Conservation (phyloP, 2,329 filamentous ascomycete species). For the Fusarium sp. region DNA sequence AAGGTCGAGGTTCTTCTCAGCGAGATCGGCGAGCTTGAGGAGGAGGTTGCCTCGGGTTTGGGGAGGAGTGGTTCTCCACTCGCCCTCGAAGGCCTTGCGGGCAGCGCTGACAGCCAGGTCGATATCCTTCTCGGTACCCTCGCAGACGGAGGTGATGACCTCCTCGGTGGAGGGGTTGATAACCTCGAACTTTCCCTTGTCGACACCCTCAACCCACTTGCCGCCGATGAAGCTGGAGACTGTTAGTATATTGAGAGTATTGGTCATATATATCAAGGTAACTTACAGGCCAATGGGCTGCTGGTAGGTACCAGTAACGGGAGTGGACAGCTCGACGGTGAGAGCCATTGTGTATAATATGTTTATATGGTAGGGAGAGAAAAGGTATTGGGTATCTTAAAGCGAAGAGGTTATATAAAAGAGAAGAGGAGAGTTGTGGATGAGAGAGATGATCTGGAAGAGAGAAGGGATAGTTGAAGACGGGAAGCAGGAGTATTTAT, state of each 20-base stretch:
- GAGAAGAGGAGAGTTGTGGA: constrained; percentile 20
- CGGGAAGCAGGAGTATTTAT: constrained; percentile 46
- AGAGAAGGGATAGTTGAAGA: constrained; percentile 28
- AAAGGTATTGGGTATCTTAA: constrained; percentile 42
- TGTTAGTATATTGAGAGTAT: constrained; percentile 36
- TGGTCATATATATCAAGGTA: neutral
- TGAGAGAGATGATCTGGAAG: constrained; percentile 43
- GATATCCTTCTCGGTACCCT: constrained; percentile 89
- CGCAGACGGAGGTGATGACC: constrained; percentile 83
- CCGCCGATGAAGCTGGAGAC: constrained; percentile 85
- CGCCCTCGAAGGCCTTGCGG: constrained; percentile 83
- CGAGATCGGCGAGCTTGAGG: constrained; percentile 81
- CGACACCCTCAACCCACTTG: constrained; percentile 82
- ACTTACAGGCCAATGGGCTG: constrained; percentile 73
- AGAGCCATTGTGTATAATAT: constrained; percentile 50
- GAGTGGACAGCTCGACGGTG: constrained; percentile 74
- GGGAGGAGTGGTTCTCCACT: constrained; percentile 76
- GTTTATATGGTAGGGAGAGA: constrained; percentile 8
- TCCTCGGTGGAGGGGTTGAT: constrained; percentile 90
- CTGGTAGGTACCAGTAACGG: constrained; percentile 68
- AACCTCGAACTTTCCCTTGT: constrained; percentile 92
- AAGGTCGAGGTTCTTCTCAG: constrained; percentile 80
- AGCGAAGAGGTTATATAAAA: constrained; percentile 28
- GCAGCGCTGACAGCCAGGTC: constrained; percentile 85
- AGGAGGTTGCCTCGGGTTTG: constrained; percentile 77